Conservation (phyloP, 495 filamentous ascomycete genomes). For the Penicillium angulare region DNA sequence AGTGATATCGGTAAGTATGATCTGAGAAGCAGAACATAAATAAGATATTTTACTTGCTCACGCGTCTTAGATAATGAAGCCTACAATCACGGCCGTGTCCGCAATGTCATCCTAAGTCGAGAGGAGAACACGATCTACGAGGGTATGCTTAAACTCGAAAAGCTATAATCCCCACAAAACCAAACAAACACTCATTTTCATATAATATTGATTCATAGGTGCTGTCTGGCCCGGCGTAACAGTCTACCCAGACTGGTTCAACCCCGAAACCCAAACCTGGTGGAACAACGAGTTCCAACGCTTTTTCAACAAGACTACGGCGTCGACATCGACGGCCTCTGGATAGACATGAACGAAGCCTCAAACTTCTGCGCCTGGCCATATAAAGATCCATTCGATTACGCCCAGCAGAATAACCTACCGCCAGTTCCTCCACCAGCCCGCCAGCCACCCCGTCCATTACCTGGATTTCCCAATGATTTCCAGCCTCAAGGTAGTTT, state of each 20-base stretch:
- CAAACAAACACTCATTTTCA: slow-evolving; percentile 8
- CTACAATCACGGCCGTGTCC: slow-evolving; percentile 60
- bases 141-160: slow-evolving; percentile 34
- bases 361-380: slow-evolving; percentile 72
- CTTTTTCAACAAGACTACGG: slow-evolving; percentile 67
- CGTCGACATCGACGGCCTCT: slow-evolving; percentile 80
- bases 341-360: slow-evolving; percentile 88
- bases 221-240: slow-evolving; percentile 86
- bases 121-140: slow-evolving; percentile 66
- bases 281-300: slow-evolving; percentile 70
- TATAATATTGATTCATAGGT: too few relatives aligned
- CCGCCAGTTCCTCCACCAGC: slow-evolving; percentile 68
- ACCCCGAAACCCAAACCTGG: slow-evolving; percentile 60
- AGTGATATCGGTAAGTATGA: slow-evolving; percentile 34
- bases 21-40: too few relatives aligned
- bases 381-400: slow-evolving; percentile 59
- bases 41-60: not conserved
- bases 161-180: not conserved
- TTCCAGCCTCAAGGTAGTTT: slow-evolving; percentile 60
- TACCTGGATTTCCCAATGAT: slow-evolving; percentile 69
- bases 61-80: slow-evolving; percentile 52
- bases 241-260: slow-evolving; percentile 85
- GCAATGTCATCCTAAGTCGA: slow-evolving; percentile 64
- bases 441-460: slow-evolving; percentile 53
- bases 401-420: slow-evolving; percentile 51